Evolutionary conservation across 208 protist species (phyloP).

Genomic region (Acanthamoeba culbertsoni): DNA sequence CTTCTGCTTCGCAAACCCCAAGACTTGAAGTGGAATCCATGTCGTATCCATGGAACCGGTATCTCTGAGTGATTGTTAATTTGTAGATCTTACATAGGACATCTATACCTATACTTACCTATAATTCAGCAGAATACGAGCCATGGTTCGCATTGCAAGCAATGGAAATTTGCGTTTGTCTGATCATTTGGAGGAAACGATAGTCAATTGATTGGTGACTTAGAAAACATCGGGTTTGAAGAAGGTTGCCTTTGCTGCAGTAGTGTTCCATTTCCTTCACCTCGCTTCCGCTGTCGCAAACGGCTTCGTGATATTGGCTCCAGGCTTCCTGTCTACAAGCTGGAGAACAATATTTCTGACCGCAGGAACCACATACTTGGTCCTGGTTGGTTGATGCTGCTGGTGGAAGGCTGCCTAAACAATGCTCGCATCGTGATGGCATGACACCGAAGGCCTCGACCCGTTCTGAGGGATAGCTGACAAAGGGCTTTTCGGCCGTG

Average conservation of each 20-base stretch:
- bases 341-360: not conserved
- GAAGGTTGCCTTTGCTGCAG: not conserved
- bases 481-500: slow-evolving; percentile 40
- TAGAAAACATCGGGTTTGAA: not conserved
- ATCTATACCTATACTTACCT: not conserved
- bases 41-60: not conserved
- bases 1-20: slow-evolving; percentile 12
- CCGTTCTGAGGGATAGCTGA: slow-evolving; percentile 18
- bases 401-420: not conserved
- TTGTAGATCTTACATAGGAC: no score
- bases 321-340: not conserved
- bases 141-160: slow-evolving; percentile 31
- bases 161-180: slow-evolving; percentile 17
- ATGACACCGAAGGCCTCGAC: not conserved
- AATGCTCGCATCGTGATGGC: not conserved
- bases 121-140: slow-evolving; percentile 2
- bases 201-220: no score
- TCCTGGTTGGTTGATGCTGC: not conserved
- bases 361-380: not conserved
- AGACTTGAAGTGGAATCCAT: not conserved
- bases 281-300: not conserved
- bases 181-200: not conserved
- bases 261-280: not conserved
- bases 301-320: slow-evolving; percentile 20
- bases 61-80: not conserved